phyloP scores from a whole-genome alignment of 345 rosid species.

The Durio zibethinus region DNA sequence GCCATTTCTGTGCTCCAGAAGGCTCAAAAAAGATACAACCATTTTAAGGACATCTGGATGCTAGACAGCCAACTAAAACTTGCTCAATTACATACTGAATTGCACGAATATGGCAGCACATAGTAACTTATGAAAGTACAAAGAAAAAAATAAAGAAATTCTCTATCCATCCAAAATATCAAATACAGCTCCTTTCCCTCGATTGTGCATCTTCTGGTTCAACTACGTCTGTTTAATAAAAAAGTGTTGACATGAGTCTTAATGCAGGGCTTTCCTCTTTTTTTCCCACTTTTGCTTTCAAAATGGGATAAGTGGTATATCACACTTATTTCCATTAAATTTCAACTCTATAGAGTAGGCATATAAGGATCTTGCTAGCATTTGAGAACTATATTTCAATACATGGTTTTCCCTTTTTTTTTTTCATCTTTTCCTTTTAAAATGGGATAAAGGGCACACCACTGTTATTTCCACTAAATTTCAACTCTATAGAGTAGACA shows the following conservation, averaged over 20 bases:
- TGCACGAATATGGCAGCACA: background rate
- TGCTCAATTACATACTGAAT: background rate
- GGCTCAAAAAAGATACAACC: background rate
- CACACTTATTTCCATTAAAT: background rate
- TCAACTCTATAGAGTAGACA: background rate
- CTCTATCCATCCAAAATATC: background rate
- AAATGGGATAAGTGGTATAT: background rate
- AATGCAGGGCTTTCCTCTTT: background rate
- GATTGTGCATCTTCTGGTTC: background rate
- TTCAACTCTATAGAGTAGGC: background rate
- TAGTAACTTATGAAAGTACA: background rate
- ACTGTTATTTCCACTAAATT: background rate
- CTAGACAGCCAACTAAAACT: background rate
- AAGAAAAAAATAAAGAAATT: background rate
- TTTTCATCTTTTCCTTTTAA: background rate
- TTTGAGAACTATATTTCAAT: background rate
- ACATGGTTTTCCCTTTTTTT: background rate
- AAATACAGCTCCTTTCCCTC: background rate
- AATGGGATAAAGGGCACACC: background rate
- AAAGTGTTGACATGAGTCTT: background rate
- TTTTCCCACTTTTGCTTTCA: background rate
- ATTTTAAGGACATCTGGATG: background rate
- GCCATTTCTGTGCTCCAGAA: background rate
- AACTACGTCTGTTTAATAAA: background rate
- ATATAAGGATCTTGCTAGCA: slow-evolving; percentile 38